phyloP scores from a whole-genome alignment of 2,329 filamentous ascomycete species.

The Tolypocladium guangdongense region DNA sequence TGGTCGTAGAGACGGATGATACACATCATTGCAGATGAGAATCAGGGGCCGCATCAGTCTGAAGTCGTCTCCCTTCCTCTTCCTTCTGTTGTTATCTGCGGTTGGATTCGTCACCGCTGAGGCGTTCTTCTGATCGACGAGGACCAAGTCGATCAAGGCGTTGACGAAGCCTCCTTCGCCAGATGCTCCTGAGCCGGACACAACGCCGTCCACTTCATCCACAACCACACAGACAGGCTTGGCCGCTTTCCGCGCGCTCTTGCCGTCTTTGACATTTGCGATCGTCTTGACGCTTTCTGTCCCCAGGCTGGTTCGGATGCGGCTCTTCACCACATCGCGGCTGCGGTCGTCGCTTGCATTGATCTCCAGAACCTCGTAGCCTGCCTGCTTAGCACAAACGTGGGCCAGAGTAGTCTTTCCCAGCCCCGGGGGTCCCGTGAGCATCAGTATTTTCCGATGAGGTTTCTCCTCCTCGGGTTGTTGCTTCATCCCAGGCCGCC shows the following conservation, averaged over 20 bases:
- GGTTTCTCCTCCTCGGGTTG: conserved; percentile 57
- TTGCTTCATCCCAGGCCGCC: conserved; percentile 30
- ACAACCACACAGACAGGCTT: conserved; percentile 89
- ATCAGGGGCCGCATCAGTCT: conserved; percentile 79
- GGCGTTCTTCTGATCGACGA: conserved; percentile 72
- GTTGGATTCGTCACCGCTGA: conserved; percentile 16
- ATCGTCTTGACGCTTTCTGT: conserved; percentile 87
- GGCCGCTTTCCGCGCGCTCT: conserved; percentile 54
- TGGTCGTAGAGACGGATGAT: conserved; percentile 78
- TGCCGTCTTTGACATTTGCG: conserved; percentile 45
- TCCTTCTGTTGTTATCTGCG: conserved; percentile 26
- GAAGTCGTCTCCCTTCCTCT: conserved; percentile 78
- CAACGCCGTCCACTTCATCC: conserved; percentile 93
- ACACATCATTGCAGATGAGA: conserved; percentile 94
- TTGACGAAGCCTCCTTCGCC: conserved; percentile 94
- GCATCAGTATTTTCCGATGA: conserved; percentile 77
- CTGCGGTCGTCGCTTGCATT: conserved; percentile 96
- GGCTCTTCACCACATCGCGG: conserved; percentile 75
- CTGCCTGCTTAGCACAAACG: conserved; percentile 88
- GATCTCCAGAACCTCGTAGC: conserved; percentile 94
- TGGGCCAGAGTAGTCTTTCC: conserved; percentile 96
- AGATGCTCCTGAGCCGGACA: conserved; percentile 62
- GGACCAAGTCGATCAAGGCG: conserved; percentile 81
- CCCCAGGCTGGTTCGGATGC: conserved; percentile 82
- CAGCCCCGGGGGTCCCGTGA: conserved; percentile 84